These are phyloP conservation scores for Penicillium verrucosum DNA, from an alignment of 2,329 filamentous ascomycete genomes.

Conservation along the genomic window DNA sequence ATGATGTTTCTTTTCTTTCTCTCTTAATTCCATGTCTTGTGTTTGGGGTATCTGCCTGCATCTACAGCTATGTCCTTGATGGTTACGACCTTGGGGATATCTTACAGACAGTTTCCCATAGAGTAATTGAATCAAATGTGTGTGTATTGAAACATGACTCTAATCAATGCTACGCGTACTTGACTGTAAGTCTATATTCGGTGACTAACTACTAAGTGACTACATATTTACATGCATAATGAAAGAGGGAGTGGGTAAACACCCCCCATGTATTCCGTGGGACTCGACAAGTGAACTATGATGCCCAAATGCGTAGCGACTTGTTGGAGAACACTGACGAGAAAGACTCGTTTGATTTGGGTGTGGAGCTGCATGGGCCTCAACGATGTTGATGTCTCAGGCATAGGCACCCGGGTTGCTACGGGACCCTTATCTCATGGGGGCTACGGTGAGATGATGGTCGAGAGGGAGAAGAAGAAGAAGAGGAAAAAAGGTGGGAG, in stretches of 20 bases:
- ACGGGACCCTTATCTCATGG: background rate
- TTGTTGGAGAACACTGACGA: background rate
- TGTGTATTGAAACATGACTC: background rate
- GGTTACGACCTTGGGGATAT: background rate
- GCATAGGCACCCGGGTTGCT: background rate
- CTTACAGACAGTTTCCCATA: background rate
- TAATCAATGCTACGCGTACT: too few species aligned
- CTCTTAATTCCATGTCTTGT: background rate
- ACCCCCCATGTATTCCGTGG: background rate
- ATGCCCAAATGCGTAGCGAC: background rate
- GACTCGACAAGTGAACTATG: background rate
- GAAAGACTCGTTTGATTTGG: background rate
- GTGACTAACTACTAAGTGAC: background rate
- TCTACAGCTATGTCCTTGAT: background rate
- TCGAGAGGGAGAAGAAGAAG: too few species aligned
- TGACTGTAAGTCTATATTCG: background rate
- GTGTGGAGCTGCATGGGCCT: background rate
- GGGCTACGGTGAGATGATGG: too few species aligned
- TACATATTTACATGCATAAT: too few species aligned
- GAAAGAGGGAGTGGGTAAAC: too few species aligned
- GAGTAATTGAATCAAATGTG: background rate
- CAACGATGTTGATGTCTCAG: background rate
- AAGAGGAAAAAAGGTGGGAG: too few species aligned
- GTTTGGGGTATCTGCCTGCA: background rate
- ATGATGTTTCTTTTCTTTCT: background rate